Percentiles rank a stretch among this genome's conserved stretches.
Conservation (phyloP, 2,329 filamentous ascomycete genomes). For the Botryotinia calthae region DNA sequence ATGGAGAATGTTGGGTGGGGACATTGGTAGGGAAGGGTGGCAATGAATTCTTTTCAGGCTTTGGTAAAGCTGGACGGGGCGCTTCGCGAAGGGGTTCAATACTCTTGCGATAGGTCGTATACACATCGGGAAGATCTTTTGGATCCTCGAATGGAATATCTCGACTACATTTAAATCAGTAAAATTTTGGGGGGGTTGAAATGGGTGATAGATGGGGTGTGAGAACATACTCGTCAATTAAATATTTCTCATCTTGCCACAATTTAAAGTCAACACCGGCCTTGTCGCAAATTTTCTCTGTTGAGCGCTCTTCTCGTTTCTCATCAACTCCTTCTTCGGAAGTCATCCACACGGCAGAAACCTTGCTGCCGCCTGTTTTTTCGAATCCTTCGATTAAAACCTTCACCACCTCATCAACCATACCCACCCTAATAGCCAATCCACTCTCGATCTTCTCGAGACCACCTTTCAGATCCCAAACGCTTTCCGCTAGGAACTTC, state of each 20-base stretch:
- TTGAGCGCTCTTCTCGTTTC: conserved; percentile 57
- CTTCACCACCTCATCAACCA: conserved; percentile 55
- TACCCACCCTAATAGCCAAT: conserved; percentile 63
- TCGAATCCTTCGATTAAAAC: conserved; percentile 53
- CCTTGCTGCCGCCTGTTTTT: conserved; percentile 40
- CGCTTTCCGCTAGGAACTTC: conserved; percentile 68
- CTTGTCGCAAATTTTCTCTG: conserved; percentile 53
- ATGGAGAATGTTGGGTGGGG: conserved; percentile 59
- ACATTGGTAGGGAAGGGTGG: conserved; percentile 56
- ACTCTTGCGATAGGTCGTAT: conserved; percentile 70
- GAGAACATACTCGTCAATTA: conserved; percentile 69
- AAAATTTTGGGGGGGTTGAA: not conserved
- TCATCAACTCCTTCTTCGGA: conserved; percentile 69
- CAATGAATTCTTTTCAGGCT: conserved; percentile 50
- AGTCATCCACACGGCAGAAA: conserved; percentile 72
- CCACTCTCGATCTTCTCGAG: conserved; percentile 59
- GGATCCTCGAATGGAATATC: conserved; percentile 60
- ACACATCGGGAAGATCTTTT: conserved; percentile 67
- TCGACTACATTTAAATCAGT: conserved; percentile 47
- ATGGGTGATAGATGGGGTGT: not conserved
- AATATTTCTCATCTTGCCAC: conserved; percentile 76
- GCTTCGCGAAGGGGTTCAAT: conserved; percentile 67
- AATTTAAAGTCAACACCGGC: conserved; percentile 58
- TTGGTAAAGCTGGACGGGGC: conserved; percentile 56
- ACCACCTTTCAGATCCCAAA: conserved; percentile 68